phyloP scores from a whole-genome alignment of 805 yeast species.

The Suhomyces faveliae region DNA sequence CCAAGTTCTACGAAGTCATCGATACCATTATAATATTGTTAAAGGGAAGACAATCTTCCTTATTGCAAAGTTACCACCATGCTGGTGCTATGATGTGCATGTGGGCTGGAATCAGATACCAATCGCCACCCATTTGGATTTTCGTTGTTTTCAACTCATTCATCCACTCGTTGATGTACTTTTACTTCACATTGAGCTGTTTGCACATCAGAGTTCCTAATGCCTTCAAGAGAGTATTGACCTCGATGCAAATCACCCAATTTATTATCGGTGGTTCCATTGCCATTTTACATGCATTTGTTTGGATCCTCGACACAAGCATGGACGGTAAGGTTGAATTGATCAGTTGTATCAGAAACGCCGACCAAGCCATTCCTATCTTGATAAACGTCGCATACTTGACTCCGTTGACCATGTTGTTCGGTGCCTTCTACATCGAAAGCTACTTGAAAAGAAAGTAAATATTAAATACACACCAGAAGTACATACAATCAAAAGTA shows the following conservation, averaged over 20 bases:
- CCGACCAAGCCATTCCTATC: conserved; percentile 63
- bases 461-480: too few relatives aligned
- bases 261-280: conserved; percentile 67
- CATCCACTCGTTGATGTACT: conserved; percentile 73
- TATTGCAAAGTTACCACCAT: conserved; percentile 73
- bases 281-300: conserved; percentile 63
- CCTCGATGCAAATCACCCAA: conserved; percentile 67
- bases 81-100: conserved; percentile 78
- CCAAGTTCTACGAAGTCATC: conserved; percentile 69
- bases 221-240: conserved; percentile 55
- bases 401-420: conserved; percentile 64
- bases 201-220: conserved; percentile 57
- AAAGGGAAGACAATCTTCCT: conserved; percentile 64
- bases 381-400: conserved; percentile 62
- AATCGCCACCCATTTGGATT: conserved; percentile 77
- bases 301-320: conserved; percentile 52
- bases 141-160: conserved; percentile 79
- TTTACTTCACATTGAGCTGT: conserved; percentile 62
- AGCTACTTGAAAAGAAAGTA: conserved; percentile 42
- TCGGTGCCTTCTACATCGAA: conserved; percentile 64
- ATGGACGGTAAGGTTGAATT: conserved; percentile 23
- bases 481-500: too few relatives aligned
- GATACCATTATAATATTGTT: conserved; percentile 66
- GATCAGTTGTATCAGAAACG: conserved; percentile 49
- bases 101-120: conserved; percentile 75